Evolutionary conservation across 2,329 filamentous ascomycete genomes (phyloP), one percentile per base, ranked within the genome.

Genomic region (Chaetomium sp.): DNA sequence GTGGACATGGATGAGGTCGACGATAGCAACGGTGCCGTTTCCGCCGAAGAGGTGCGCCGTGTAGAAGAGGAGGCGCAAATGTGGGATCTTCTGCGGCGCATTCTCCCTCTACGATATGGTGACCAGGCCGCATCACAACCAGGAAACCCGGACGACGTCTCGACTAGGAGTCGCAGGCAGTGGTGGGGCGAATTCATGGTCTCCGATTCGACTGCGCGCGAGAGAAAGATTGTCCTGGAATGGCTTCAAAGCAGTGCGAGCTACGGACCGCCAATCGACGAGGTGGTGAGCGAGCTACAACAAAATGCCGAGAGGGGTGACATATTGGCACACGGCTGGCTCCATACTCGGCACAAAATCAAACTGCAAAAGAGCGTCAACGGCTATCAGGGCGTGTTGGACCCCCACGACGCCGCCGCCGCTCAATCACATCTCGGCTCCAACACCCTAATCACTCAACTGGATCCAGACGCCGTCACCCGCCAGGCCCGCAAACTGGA

Each of bases 391-490:
- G 84, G 87, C 65, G 80, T 87, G 7, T 78, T 92, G 25, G 88
- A 91, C 64, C 87, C 87, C 2, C 81, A 84, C 67, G 84, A 85
- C 47, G 78, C 83, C 16, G 84, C 81, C 65, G 82, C 86, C 56
- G 81, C 83, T 25, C 80, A 82, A 59, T 84, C 83, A 3, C 82
- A 87, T 57, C 74, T 84, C 68, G 89, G 81, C 71, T 82, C 82
- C 35, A 84, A 87, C 71, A 86, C 83, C 29, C 86, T 87, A 62
- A 83, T 96, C 60, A 96, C 92, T 0, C 92, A 97, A 71, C 82
- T 99, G 38, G 95, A 99, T 72, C 95, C 95, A 0, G 95, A 99
- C 79, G 92, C 93, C 6, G 83, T 88, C n/a, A 88, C 87, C 45
- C 86, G 95, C 66, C 93, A 98, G 76, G 84, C 83, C 57, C 86